These are phyloP conservation scores for Sporothrix variecibatus DNA, from an alignment of 2,329 filamentous ascomycete species.

Conservation along the genomic window DNA sequence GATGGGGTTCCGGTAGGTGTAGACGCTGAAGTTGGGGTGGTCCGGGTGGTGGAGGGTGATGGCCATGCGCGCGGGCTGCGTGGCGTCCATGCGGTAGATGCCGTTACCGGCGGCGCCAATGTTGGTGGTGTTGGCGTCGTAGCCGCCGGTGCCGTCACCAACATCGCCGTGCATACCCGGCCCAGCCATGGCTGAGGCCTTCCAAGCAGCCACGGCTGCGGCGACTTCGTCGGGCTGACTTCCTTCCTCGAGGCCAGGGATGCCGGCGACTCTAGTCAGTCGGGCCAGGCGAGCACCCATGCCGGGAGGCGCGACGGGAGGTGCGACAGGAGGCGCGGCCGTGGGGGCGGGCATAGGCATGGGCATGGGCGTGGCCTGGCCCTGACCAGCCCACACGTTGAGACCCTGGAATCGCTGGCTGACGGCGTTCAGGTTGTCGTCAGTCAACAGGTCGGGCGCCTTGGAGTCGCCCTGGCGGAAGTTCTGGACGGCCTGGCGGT, in stretches of 20 bases:
- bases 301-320: neutral
- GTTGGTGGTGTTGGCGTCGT: neutral
- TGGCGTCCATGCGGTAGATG: neutral
- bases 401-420: slow-evolving; percentile 4
- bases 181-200: neutral
- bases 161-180: neutral
- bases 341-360: neutral
- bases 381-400: slow-evolving; percentile 28
- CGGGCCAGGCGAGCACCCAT: neutral
- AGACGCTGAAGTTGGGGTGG: slow-evolving; percentile 45
- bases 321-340: neutral
- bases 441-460: slow-evolving; percentile 31
- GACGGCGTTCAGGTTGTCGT: slow-evolving; percentile 4
- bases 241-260: neutral
- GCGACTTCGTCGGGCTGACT: neutral
- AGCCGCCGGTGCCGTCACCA: neutral
- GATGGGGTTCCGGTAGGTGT: slow-evolving; percentile 48
- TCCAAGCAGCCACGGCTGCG: neutral
- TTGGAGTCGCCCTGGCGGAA: slow-evolving; percentile 33
- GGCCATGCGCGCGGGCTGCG: neutral
- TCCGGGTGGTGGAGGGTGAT: slow-evolving; percentile 16
- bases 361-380: no score
- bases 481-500: slow-evolving; percentile 15
- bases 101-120: neutral
- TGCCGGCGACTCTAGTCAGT: neutral